These are phyloP conservation scores for Bretschneidera sinensis DNA, from an alignment of 345 rosid genomes.

Conservation along the genomic window DNA sequence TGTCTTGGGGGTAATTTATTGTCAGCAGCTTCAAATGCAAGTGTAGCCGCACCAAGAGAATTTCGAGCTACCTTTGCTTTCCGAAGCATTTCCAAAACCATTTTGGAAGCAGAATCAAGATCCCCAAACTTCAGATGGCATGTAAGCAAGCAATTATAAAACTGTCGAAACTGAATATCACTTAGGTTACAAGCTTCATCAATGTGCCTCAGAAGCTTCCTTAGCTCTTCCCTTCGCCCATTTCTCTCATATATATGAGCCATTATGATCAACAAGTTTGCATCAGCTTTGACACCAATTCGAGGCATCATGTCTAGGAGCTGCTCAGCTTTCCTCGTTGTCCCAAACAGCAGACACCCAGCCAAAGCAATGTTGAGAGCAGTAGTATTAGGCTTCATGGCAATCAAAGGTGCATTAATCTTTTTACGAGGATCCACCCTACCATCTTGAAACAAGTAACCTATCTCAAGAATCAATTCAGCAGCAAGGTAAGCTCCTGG, in stretches of 20 bases:
- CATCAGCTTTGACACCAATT: slow-evolving; percentile 55
- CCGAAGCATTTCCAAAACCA: slow-evolving; percentile 86
- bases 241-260: slow-evolving; percentile 85
- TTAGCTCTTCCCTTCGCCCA: slow-evolving; percentile 76
- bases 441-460: slow-evolving; percentile 66
- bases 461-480: slow-evolving; percentile 85
- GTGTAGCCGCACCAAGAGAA: slow-evolving; percentile 61
- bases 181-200: slow-evolving; percentile 66
- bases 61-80: slow-evolving; percentile 72
- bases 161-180: slow-evolving; percentile 71
- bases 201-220: slow-evolving; percentile 77
- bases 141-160: slow-evolving; percentile 64
- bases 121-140: slow-evolving; percentile 87
- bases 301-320: slow-evolving; percentile 77
- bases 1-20: slow-evolving; percentile 19
- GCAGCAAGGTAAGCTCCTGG: slow-evolving; percentile 82
- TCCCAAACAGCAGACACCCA: slow-evolving; percentile 74
- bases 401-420: slow-evolving; percentile 68
- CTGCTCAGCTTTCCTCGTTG: slow-evolving; percentile 88
- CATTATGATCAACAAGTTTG: slow-evolving; percentile 59
- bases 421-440: slow-evolving; percentile 84
- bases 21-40: slow-evolving; percentile 22
- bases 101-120: slow-evolving; percentile 69
- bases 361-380: slow-evolving; percentile 71
- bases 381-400: slow-evolving; percentile 79